Evolutionary conservation across 805 yeast genomes (phyloP).

Genomic region (Tetrapisispora fleetii): DNA sequence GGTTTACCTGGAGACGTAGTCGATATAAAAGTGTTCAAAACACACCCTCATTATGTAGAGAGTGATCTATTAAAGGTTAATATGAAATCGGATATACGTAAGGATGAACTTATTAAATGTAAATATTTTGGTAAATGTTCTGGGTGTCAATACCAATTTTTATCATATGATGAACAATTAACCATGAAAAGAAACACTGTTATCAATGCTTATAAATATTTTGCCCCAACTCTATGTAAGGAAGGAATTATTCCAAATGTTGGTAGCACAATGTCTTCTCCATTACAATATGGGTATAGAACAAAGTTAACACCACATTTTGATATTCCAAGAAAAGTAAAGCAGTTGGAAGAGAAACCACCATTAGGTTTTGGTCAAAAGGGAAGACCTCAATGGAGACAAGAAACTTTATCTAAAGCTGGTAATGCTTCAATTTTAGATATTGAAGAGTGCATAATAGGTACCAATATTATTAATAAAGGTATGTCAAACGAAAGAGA

Average conservation of each 20-base stretch:
- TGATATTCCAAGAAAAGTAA: slow-evolving; percentile 55
- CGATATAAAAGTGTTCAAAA: slow-evolving; percentile 59
- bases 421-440: slow-evolving; percentile 65
- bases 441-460: slow-evolving; percentile 89
- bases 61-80: slow-evolving; percentile 56
- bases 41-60: slow-evolving; percentile 66
- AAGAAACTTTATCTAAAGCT: slow-evolving; percentile 34
- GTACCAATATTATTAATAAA: slow-evolving; percentile 64
- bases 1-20: slow-evolving; percentile 80
- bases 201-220: slow-evolving; percentile 67
- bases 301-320: slow-evolving; percentile 96
- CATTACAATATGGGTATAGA: slow-evolving; percentile 65
- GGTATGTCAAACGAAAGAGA: slow-evolving; percentile 66
- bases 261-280: slow-evolving; percentile 61
- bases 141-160: slow-evolving; percentile 87
- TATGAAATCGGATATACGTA: slow-evolving; percentile 36
- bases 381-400: slow-evolving; percentile 67
- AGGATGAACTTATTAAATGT: slow-evolving; percentile 50
- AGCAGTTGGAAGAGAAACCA: slow-evolving; percentile 40
- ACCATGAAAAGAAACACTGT: slow-evolving; percentile 65
- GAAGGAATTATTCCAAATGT: slow-evolving; percentile 47
- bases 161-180: slow-evolving; percentile 65
- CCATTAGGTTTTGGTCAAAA: slow-evolving; percentile 83
- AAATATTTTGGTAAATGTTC: slow-evolving; percentile 86
- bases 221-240: slow-evolving; percentile 48